Base-by-base conservation (phyloP, 2,329 filamentous ascomycete species). In the Hyphodiscus sp. region DNA sequence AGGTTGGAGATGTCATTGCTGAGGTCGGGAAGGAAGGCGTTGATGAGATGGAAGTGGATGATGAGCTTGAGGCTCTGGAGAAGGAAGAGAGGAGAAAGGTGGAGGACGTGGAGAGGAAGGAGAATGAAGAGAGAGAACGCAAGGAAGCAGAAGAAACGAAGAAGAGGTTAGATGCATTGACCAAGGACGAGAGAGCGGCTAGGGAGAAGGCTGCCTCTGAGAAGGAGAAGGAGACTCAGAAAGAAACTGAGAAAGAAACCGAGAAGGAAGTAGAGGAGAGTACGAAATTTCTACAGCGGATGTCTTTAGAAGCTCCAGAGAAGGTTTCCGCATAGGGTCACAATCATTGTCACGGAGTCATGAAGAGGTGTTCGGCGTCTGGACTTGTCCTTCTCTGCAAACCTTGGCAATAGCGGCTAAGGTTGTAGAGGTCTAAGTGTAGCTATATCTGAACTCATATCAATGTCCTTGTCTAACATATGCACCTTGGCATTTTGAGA, bases 41-140 rank as follows among this genome's bases (percentile, higher is more conserved):
- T 30, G 89, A 96, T 68, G 91, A 96, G 65, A 78, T 67, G 19
- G 91, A 95, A 68, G 82, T 97, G 52, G 91, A 96, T 61, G 87
- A 92, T 56, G 92, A 96, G 73, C 77, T 97, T 46, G 86, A 87
- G 61, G 84, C 78, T 2, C 74, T 99, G 73, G 84, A 80, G 65
- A 68, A 64, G 51, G 71, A 76, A 52, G 74, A 72, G 47, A 73
- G 76, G 58, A 70, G 75, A 59, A 70, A 70, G 58, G 70, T 64
- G 57, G 70, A 73, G 47, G 69, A 71, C 45, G 68, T 72, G 43
- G 61, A 66, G 51, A 55, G 52, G 18, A 45, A 53, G 41, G 54
- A 63, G 23, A 62, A 47, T 38, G 64, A 67, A 47, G 63, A 61
- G 47, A 62, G 49, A 48, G 63, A 68, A 45, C 60, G 58, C 42